These are phyloP conservation scores for Pseudocercospora cruenta DNA, from an alignment of 2,329 filamentous ascomycete genomes.

Conservation along the genomic window DNA sequence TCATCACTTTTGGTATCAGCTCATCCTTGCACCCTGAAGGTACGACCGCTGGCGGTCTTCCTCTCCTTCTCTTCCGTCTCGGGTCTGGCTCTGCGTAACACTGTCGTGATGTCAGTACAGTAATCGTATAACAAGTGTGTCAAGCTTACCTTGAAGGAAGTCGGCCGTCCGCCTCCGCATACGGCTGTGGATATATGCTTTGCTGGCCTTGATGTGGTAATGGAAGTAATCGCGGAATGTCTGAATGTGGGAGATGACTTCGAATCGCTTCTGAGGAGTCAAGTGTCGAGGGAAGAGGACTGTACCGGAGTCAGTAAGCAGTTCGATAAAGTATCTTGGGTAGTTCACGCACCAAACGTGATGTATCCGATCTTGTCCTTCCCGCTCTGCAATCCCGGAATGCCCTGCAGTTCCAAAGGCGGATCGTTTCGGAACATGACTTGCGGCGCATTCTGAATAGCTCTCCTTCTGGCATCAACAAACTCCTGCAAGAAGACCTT, in stretches of 20 bases:
- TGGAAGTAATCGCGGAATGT: conserved; percentile 99
- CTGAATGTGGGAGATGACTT: conserved; percentile 98
- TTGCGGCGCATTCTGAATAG: conserved; percentile 97
- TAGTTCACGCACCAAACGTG: conserved; percentile 86
- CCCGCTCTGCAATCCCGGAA: conserved; percentile 78
- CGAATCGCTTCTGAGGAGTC: conserved; percentile 83
- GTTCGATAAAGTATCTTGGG: too few species aligned
- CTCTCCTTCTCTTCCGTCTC: conserved; percentile 96
- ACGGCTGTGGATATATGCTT: conserved; percentile 97
- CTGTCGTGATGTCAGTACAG: conserved; percentile 50
- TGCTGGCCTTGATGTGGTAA: conserved; percentile 99
- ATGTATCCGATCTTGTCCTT: conserved; percentile 94
- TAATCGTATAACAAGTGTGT: neutral
- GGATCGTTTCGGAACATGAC: conserved; percentile 95
- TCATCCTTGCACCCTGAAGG: conserved; percentile 70
- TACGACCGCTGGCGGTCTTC: conserved; percentile 95
- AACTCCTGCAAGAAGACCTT: conserved; percentile 99
- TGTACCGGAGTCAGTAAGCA: conserved; percentile 41
- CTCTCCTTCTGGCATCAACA: conserved; percentile 89
- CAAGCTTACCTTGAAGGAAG: conserved; percentile 83
- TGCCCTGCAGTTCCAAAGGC: conserved; percentile 84
- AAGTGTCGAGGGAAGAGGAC: conserved; percentile 96
- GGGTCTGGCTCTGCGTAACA: conserved; percentile 91
- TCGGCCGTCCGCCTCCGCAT: conserved; percentile 98
- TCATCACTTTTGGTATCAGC: neutral